Evolutionary conservation across 768 basidiomycete genomes (phyloP).

Genomic region (Serendipita sp.): DNA sequence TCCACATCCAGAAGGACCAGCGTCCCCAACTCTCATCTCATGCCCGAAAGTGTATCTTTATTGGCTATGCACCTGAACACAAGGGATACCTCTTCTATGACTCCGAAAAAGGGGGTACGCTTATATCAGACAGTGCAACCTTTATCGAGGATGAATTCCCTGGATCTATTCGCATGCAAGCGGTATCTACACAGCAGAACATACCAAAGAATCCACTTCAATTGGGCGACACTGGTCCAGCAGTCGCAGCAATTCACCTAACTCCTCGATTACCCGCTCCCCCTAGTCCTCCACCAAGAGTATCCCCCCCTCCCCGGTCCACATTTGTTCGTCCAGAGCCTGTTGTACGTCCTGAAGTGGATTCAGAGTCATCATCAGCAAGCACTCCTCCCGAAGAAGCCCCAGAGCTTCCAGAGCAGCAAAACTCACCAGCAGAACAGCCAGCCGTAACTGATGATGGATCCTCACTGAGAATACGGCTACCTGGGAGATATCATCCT

Average conservation of each 20-base stretch:
- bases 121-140: constrained; percentile 7
- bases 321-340: background rate
- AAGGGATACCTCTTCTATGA: constrained; percentile 18
- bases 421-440: too few species aligned
- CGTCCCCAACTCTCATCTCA: constrained; percentile 9
- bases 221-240: background rate
- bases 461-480: too few species aligned
- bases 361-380: background rate
- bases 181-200: background rate
- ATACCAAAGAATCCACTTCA: background rate
- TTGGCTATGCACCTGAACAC: constrained; percentile 21
- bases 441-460: too few species aligned
- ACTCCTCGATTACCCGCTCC: background rate
- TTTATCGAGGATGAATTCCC: constrained; percentile 10
- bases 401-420: too few species aligned
- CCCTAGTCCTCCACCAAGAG: background rate
- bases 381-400: too few species aligned
- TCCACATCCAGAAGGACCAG: constrained; percentile 21
- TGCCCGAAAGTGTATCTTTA: constrained; percentile 21
- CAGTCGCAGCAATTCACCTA: background rate
- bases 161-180: constrained; percentile 5
- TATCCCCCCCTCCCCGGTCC: background rate
- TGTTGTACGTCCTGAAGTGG: background rate
- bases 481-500: too few species aligned
- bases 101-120: background rate